These are phyloP conservation scores for Helianthus annuus DNA, from an alignment of 129 eudicot genomes.

Conservation along the genomic window DNA sequence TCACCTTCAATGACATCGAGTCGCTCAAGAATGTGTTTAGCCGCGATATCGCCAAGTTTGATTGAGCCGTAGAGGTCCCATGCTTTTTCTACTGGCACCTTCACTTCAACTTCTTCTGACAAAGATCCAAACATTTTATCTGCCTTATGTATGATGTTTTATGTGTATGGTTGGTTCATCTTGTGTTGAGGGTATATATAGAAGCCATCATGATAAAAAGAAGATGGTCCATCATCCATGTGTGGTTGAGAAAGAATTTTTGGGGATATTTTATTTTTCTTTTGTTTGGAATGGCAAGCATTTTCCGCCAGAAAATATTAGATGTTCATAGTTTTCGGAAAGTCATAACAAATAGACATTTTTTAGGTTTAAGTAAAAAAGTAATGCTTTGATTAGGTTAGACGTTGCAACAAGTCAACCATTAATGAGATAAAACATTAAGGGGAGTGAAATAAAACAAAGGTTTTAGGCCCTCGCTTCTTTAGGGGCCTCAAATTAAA, in stretches of 20 bases:
- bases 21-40: slow-evolving; percentile 12
- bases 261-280: neutral
- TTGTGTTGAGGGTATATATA: slow-evolving; percentile 4
- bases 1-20: slow-evolving; percentile 23
- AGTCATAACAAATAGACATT: too few species aligned
- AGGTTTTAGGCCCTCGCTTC: too few species aligned
- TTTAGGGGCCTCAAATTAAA: too few species aligned
- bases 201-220: neutral
- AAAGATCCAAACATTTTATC: slow-evolving; percentile 11
- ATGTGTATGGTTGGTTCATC: neutral
- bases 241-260: neutral
- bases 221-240: slow-evolving; percentile 4
- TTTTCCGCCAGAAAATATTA: too few species aligned
- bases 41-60: neutral
- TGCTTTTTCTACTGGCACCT: slow-evolving; percentile 13
- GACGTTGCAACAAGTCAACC: too few species aligned
- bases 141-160: neutral
- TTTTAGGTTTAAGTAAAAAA: too few species aligned
- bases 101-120: slow-evolving; percentile 22
- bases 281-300: neutral
- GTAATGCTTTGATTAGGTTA: too few species aligned
- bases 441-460: too few species aligned
- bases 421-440: too few species aligned
- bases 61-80: slow-evolving; percentile 17
- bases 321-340: too few species aligned